Evolutionary conservation across 2,329 filamentous ascomycete genomes (phyloP).

Genomic region (Trichoderma endophyticum): DNA sequence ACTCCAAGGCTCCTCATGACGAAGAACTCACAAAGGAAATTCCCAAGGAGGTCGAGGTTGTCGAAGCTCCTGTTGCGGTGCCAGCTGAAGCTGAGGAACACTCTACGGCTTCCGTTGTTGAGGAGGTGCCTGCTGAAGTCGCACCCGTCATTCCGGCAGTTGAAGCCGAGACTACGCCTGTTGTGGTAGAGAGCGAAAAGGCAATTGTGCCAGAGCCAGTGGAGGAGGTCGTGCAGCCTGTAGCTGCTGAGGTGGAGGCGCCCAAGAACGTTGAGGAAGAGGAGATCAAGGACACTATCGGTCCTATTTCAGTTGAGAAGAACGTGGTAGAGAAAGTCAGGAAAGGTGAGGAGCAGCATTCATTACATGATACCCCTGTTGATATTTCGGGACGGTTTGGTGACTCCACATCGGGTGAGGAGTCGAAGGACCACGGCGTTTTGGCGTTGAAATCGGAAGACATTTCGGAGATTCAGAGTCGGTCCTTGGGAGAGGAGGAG

Average conservation of each 20-base stretch:
- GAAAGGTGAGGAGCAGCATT: slow-evolving; percentile 45
- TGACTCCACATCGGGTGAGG: slow-evolving; percentile 27
- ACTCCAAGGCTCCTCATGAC: background rate
- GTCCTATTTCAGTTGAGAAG: slow-evolving; percentile 37
- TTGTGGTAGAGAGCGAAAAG: slow-evolving; percentile 2
- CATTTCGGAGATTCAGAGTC: slow-evolving; percentile 26
- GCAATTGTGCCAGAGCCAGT: slow-evolving; percentile 10
- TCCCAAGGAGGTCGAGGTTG: background rate
- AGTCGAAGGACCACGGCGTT: slow-evolving; percentile 27
- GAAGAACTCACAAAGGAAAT: background rate
- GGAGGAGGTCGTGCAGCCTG: slow-evolving; percentile 18
- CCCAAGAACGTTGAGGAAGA: slow-evolving; percentile 27
- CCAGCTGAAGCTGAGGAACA: slow-evolving; percentile 11
- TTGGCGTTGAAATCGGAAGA: slow-evolving; percentile 29
- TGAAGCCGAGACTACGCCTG: background rate
- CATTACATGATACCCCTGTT: slow-evolving; percentile 39
- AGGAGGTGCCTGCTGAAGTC: slow-evolving; percentile 14
- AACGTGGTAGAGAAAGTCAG: slow-evolving; percentile 32
- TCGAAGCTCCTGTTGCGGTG: background rate
- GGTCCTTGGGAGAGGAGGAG: slow-evolving; percentile 22
- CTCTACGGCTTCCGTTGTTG: background rate
- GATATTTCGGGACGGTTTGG: slow-evolving; percentile 33
- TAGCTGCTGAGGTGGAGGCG: slow-evolving; percentile 12
- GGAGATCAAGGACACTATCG: slow-evolving; percentile 40
- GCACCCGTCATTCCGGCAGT: background rate